Evolutionary conservation across 192 early-diverging fungal genomes (phyloP), one percentile per base, ranked within the genome.

Genomic region (Piromyces sp.): DNA sequence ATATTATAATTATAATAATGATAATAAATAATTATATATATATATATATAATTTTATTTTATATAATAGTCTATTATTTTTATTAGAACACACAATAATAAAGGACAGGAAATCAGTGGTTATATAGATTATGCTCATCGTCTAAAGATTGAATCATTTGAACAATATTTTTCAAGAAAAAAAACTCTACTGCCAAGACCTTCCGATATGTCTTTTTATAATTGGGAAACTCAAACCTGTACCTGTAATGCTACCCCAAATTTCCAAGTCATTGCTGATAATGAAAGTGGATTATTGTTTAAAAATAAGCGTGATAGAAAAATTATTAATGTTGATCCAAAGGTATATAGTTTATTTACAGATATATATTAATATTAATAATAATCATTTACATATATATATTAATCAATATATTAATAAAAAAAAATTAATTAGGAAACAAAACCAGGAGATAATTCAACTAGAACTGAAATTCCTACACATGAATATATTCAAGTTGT

Each of bases 181-280:
- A 83, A 85, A n/a, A 79, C 81, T 5, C 80, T 92, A 79, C 79
- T 88, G 80, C 91, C 91, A 29, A 83, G 88, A 30, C 86, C 89
- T 26, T 84, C 86, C 13, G 91, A 92, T 83, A 86, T 92, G 89
- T 87, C 86, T 36, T 92, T 92, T 83, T 92, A 90, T 86, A 92
- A 92, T 83, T 91, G 91, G 91, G 91, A 92, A 81, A 92, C 91
- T 29, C 91, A 92, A 79, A 92, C 87, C 0, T 90, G 90, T 85
- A 92, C 91, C 0, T 83, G 80, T 83, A 92, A 91, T 83, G 87
- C 88, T 30, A 91, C 91, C 11, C 90, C 90, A 22, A 92, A 92
- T 79, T 92, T 90, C 80, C 91, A 92, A 83, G 91, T 92, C 22
- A 91, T 92, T 86, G 88, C 91, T 0, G 91, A 92, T 81, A 91